phyloP scores from a whole-genome alignment of 345 rosid genomes.

The Eucalyptus grandis region DNA sequence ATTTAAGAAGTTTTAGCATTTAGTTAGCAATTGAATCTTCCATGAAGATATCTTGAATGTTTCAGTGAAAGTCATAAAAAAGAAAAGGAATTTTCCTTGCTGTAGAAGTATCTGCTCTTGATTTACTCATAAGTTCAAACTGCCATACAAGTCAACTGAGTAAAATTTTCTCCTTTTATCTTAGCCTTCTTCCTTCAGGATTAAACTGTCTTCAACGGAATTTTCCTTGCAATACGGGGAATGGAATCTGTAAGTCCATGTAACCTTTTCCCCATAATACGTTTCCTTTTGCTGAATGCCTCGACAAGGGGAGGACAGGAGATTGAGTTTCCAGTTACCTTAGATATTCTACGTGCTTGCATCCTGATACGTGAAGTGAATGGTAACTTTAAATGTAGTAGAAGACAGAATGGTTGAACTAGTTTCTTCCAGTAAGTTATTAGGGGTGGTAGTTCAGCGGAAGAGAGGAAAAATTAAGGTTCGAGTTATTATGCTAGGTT shows the following conservation, averaged over 20 bases:
- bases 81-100: background rate
- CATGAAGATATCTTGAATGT: background rate
- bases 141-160: background rate
- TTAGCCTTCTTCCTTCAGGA: constrained; percentile 31
- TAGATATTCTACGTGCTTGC: background rate
- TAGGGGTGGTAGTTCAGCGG: background rate
- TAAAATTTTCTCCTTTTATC: background rate
- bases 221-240: constrained; percentile 47
- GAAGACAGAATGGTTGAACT: background rate
- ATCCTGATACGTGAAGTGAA: background rate
- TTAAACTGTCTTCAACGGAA: constrained; percentile 55
- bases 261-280: background rate
- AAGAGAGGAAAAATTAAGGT: background rate
- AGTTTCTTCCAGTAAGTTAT: background rate
- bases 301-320: background rate
- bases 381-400: background rate
- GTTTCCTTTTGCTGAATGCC: background rate
- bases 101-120: background rate
- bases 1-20: background rate
- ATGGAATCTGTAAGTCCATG: constrained; percentile 41
- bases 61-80: background rate
- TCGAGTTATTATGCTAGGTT: background rate
- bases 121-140: background rate
- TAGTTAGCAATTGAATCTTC: background rate
- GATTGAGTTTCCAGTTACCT: background rate